Base-by-base conservation (phyloP, 2,329 filamentous ascomycete species). In the Parafenestella ontariensis region DNA sequence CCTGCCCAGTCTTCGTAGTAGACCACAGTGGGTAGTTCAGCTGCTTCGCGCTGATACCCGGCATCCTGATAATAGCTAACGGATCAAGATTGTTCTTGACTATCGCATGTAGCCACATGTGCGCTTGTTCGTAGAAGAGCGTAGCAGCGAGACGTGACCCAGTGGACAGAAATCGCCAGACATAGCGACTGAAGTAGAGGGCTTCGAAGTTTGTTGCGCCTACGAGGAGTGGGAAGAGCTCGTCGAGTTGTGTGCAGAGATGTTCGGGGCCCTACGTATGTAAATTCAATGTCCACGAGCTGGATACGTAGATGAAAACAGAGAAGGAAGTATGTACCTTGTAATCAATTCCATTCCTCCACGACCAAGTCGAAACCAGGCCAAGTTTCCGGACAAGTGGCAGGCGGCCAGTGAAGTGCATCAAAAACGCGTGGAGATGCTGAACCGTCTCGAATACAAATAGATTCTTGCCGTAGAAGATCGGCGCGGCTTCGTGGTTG, bases 381-480 rank as follows among this genome's bases (percentile, higher is more conserved):
- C 42, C 49, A 15, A 52, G 24, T 5, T 46, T 46, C 7, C 15
- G 21, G 8, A 53, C 9, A n/a, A 53, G 31, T 7, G 45, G 31
- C 2, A 53, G 40, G 11, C 51, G 45, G 10, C 29, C 23, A 3
- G 23, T 7, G 40, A 49, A 49, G 23, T 53, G 39, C 9, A 20
- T 3, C 3, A 49, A 45, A 20, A 53, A 53, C 5, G 33, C 17
- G 23, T 45, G 31, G 2, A 53, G 21, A 20, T 49, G 45, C n/a
- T 5, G 24, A 26, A 26, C 24, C 24, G 24, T 10, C 24, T 26
- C 41, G 26, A 54, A 49, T 9, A 26, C 24, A 24, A 54, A 54
- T 24, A 54, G 15, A 20, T 54, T 54, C 17, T 31, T 15, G 18
- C 52, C 46, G 20, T 49, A 54, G 46, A 54, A 49, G 15, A 49